Base-by-base conservation (phyloP, 768 basidiomycete genomes). In the Leccinum variicolor region DNA sequence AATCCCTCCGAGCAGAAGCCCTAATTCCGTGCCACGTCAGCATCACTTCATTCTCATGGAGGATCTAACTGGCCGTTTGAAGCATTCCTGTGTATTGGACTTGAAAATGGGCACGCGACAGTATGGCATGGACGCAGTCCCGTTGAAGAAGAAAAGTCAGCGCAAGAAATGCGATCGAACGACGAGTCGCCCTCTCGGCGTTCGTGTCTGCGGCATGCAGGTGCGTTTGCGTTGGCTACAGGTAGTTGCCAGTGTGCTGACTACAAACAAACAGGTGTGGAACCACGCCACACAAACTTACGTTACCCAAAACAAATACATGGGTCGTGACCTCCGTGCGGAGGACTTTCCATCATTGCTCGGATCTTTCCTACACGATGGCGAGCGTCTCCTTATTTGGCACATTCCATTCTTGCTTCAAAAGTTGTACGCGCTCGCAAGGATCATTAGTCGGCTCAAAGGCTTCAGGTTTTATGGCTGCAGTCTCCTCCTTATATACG, bases 61-160 rank as follows among this genome's bases (percentile, higher is more conserved):
- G 74, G 97, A 99, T 68, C 77, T 99, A 50, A 99, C 97, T 3
- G 97, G 97, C 25, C 79, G 90, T 33, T 73, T 97, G 67, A 95
- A 90, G 73, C 84, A 82, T 51, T 92, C 97, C 9, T 99, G 97
- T 67, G 96, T 99, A 43, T 84, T 98, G 66, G 97, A 99, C 73
- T 78, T 99, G 65, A 99, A 99, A 79, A 98, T 98, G 97, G 97
- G 97, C n/a, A 98, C 95, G 29, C 81, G 97, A 33, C 97, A 99
- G 75, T 98, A 98, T 73, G 97, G 97, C 19, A 90, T 96, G 77
- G 93, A 97, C 64, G 97, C 97, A 25, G 90, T 89, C 9, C 76
- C 86, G 1, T 78, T 85, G 53, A 99, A 99, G 79, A 98, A 97
- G 83, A 94, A 90, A 77, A 98, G 95, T 69, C 97, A 99, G 76